Percentiles rank a stretch among this genome's conserved stretches.
Evolutionary conservation across 2,329 filamentous ascomycete species (phyloP).

Genomic region (Sclerotinia nivalis): DNA sequence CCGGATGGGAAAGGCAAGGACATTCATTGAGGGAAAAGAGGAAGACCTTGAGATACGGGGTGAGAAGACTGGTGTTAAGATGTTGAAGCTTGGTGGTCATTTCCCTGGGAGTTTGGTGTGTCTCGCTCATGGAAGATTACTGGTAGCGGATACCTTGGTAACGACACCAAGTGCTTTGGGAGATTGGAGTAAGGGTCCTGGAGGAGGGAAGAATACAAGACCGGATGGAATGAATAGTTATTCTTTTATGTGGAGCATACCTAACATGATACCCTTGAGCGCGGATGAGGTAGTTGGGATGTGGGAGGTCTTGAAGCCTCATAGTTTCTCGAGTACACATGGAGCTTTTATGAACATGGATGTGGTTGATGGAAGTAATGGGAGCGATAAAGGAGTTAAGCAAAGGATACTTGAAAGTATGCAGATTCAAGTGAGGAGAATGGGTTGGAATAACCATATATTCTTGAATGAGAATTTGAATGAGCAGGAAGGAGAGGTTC

Average conservation of each 20-base stretch:
- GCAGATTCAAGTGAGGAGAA: constrained; percentile 63
- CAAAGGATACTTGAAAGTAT: constrained; percentile 70
- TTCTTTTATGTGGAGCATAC: constrained; percentile 76
- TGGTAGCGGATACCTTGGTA: constrained; percentile 76
- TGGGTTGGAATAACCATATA: constrained; percentile 36
- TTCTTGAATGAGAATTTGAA: constrained; percentile 34
- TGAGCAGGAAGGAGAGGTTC: constrained; percentile 1
- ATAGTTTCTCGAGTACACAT: constrained; percentile 66
- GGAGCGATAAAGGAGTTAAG: constrained; percentile 51
- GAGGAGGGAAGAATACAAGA: constrained; percentile 43
- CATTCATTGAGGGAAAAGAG: constrained; percentile 48
- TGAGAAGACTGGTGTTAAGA: constrained; percentile 52
- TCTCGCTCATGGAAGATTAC: constrained; percentile 60
- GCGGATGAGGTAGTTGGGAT: constrained; percentile 65
- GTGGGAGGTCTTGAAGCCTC: constrained; percentile 64
- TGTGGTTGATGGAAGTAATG: constrained; percentile 50
- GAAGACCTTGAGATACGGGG: constrained; percentile 45
- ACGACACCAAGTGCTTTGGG: constrained; percentile 62
- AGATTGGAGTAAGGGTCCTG: constrained; percentile 50
- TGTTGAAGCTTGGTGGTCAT: constrained; percentile 74
- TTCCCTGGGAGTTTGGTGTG: constrained; percentile 74
- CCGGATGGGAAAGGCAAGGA: constrained; percentile 44
- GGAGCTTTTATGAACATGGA: constrained; percentile 67
- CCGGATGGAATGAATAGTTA: constrained; percentile 55
- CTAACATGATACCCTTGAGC: constrained; percentile 71